A percentile compares a stretch with the other conserved stretches of the same genome.
phyloP scores from a whole-genome alignment of 2,329 filamentous ascomycete species.

The Trichothecium sympodiale region DNA sequence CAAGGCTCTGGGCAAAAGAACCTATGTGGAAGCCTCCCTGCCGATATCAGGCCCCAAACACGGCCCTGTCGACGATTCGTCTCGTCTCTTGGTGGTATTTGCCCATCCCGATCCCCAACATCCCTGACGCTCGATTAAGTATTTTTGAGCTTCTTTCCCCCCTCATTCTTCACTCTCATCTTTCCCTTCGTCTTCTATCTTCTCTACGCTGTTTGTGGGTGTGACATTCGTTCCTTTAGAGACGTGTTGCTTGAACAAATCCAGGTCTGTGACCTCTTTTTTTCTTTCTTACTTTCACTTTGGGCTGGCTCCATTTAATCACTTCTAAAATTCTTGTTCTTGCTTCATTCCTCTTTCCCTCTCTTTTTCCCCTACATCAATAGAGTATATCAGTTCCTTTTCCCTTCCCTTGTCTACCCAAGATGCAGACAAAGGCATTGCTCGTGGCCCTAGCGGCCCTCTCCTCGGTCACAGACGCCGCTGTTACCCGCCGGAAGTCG shows the following conservation, averaged over 20 bases:
- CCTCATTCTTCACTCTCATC: slow-evolving; percentile 17
- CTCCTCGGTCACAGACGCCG: slow-evolving; percentile 27
- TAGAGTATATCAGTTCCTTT: slow-evolving; percentile 14
- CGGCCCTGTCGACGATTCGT: too few species aligned
- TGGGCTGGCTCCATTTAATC: slow-evolving; percentile 8
- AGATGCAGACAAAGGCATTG: slow-evolving; percentile 35
- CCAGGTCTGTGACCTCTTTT: slow-evolving; percentile 25
- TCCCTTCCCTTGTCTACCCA: slow-evolving; percentile 13
- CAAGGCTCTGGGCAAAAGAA: too few species aligned
- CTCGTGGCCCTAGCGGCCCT: slow-evolving; percentile 33
- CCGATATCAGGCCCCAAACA: slow-evolving; percentile 12
- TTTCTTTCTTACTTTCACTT: slow-evolving; percentile 7
- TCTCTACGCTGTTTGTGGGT: slow-evolving; percentile 37
- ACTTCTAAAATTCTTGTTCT: slow-evolving; percentile 2
- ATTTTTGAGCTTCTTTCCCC: slow-evolving; percentile 7
- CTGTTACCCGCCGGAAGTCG: slow-evolving; percentile 19
- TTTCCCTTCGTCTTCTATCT: slow-evolving; percentile 23
- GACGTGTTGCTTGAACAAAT: slow-evolving; percentile 34
- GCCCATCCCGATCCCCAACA: slow-evolving; percentile 12
- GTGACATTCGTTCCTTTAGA: slow-evolving; percentile 11
- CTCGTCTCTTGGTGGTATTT: too few species aligned
- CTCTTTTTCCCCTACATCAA: not conserved
- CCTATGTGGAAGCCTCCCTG: not conserved
- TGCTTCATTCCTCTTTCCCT: slow-evolving; percentile 1
- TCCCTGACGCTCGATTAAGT: slow-evolving; percentile 2